Conservation (phyloP, 176 grass and related monocot genomes). For the Puya raimondii region DNA sequence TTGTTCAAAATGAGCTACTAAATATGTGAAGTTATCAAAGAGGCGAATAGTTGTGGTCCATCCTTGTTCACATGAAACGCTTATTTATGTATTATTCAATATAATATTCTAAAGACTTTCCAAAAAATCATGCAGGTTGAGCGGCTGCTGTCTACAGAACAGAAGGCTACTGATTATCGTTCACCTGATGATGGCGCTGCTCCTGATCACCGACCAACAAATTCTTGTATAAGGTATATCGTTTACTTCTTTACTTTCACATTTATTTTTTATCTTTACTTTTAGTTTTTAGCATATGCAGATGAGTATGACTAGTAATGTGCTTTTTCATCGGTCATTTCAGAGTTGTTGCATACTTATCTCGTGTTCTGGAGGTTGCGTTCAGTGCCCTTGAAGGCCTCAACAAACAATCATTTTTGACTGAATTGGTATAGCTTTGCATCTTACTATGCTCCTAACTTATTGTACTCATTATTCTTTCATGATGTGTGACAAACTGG, state of each 20-base stretch:
- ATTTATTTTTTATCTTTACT: slow-evolving; percentile 17
- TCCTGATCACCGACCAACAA: slow-evolving; percentile 96
- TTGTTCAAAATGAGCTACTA: neutral
- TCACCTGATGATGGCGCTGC: slow-evolving; percentile 84
- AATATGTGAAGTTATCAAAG: neutral
- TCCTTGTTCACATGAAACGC: no score
- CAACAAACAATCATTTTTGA: slow-evolving; percentile 99
- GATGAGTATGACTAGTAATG: slow-evolving; percentile 31
- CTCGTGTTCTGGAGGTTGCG: slow-evolving; percentile 96
- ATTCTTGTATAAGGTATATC: slow-evolving; percentile 78
- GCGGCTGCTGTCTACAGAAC: slow-evolving; percentile 88
- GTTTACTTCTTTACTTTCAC: neutral
- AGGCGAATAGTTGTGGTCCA: no score
- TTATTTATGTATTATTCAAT: no score
- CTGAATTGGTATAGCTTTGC: slow-evolving; percentile 63
- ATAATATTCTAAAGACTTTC: slow-evolving; percentile 3
- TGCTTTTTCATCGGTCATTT: slow-evolving; percentile 26
- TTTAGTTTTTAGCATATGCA: neutral
- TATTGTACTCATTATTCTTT: neutral
- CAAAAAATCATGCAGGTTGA: slow-evolving; percentile 52
- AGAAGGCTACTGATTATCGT: slow-evolving; percentile 88
- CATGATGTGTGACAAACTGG: neutral
- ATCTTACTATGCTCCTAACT: neutral
- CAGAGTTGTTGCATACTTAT: slow-evolving; percentile 96
- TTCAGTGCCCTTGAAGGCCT: slow-evolving; percentile 94